Evolutionary conservation across 352 stramenopile species (phyloP).

Genomic region (Phytopythium ostracodes): DNA sequence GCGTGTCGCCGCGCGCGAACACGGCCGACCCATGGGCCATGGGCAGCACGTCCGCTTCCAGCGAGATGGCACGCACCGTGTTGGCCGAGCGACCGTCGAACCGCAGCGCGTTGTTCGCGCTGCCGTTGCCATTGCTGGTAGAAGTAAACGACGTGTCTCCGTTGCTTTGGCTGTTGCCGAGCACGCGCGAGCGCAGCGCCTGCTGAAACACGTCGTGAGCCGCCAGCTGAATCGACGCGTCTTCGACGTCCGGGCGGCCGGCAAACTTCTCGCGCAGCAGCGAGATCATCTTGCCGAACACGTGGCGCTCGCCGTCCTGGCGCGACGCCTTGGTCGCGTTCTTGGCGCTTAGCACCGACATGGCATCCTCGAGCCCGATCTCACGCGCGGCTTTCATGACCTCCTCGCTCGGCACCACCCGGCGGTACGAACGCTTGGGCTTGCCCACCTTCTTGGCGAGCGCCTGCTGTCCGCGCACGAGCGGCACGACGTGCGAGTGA

Average conservation of each 20-base stretch:
- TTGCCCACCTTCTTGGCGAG: conserved; percentile 55
- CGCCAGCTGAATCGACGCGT: conserved; percentile 50
- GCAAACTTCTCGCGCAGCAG: conserved; percentile 52
- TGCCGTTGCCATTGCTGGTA: conserved; percentile 14
- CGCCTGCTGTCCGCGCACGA: conserved; percentile 62
- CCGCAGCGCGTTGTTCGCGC: conserved; percentile 47
- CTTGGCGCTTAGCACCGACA: conserved; percentile 14
- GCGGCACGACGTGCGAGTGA: conserved; percentile 45
- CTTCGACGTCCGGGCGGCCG: conserved; percentile 27
- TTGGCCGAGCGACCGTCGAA: conserved; percentile 82
- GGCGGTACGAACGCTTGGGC: conserved; percentile 59
- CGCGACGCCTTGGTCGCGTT: conserved; percentile 55
- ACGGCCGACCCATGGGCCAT: conserved; percentile 89
- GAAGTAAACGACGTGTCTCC: neutral
- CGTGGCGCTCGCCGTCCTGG: conserved; percentile 59
- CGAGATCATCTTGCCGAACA: conserved; percentile 69
- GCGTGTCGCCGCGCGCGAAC: conserved; percentile 87
- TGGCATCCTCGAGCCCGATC: conserved; percentile 40
- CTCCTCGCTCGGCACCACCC: conserved; percentile 39
- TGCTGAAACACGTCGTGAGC: conserved; percentile 78
- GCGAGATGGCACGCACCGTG: conserved; percentile 82
- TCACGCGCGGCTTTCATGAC: conserved; percentile 56
- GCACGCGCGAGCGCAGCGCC: conserved; percentile 62
- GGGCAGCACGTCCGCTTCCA: conserved; percentile 84
- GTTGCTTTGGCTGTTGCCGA: conserved; percentile 10